A percentile compares a stretch with the other conserved stretches of the same genome.
Conservation (phyloP, 495 filamentous ascomycete species). For the Peziza echinospora region DNA sequence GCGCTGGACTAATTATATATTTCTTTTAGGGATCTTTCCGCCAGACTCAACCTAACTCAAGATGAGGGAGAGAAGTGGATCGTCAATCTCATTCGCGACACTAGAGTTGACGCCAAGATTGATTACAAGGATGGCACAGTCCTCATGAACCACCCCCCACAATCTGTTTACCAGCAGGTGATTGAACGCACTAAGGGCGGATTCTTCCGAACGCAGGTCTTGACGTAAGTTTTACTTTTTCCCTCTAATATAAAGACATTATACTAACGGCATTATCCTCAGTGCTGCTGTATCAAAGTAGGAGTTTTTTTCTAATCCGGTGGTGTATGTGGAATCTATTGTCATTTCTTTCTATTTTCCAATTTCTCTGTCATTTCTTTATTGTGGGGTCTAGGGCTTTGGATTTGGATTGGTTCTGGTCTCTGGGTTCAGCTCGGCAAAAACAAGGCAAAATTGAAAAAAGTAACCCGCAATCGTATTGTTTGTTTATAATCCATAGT, state of each 20-base stretch:
- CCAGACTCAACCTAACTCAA: slow-evolving; percentile 64
- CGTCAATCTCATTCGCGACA: slow-evolving; percentile 95
- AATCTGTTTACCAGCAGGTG: slow-evolving; percentile 96
- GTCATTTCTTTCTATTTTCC: not conserved
- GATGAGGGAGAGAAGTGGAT: slow-evolving; percentile 99
- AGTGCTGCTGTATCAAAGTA: not conserved
- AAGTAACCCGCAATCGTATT: not conserved
- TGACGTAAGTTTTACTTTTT: slow-evolving; percentile 33
- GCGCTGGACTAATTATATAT: not conserved
- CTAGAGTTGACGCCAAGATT: slow-evolving; percentile 92
- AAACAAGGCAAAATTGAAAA: not conserved
- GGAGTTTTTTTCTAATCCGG: too few species aligned
- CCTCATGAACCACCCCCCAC: slow-evolving; percentile 97
- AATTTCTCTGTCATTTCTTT: not conserved
- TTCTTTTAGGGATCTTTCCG: slow-evolving; percentile 43
- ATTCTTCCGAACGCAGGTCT: slow-evolving; percentile 69
- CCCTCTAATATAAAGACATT: too few species aligned
- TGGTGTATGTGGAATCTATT: too few species aligned
- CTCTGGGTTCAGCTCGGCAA: not conserved
- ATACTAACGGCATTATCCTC: too few species aligned
- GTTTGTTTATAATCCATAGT: too few species aligned
- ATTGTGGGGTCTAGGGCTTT: not conserved
- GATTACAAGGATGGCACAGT: slow-evolving; percentile 97
- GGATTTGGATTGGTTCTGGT: not conserved
- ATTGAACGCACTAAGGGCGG: slow-evolving; percentile 91